phyloP scores from a whole-genome alignment of 2,329 filamentous ascomycete genomes.

The Geosmithia morbida region DNA sequence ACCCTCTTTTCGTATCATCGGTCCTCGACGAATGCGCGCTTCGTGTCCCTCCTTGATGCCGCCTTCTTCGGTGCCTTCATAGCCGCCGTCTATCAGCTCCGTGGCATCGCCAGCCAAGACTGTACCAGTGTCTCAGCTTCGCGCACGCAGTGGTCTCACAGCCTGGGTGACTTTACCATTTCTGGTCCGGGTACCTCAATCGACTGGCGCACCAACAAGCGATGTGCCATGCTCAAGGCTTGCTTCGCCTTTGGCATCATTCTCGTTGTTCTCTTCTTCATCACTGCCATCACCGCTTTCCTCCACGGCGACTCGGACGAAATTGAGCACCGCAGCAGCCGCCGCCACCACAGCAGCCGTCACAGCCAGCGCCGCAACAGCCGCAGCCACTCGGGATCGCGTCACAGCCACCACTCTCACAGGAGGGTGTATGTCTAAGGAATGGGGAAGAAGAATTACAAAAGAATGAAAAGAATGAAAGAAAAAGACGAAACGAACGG shows the following conservation, averaged over 20 bases:
- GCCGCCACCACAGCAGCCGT: constrained; percentile 24
- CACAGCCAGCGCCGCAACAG: constrained; percentile 7
- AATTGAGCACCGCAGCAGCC: constrained; percentile 10
- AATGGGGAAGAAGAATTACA: background rate
- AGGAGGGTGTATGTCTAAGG: constrained; percentile 33
- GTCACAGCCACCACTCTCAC: constrained; percentile 33
- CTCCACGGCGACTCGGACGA: constrained; percentile 30
- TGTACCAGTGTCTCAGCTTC: constrained; percentile 51
- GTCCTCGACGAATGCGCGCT: constrained; percentile 42
- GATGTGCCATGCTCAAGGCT: constrained; percentile 86
- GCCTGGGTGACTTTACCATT: constrained; percentile 47
- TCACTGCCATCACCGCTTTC: constrained; percentile 58
- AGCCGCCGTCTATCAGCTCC: constrained; percentile 43
- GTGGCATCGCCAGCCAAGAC: constrained; percentile 45
- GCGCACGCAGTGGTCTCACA: constrained; percentile 35
- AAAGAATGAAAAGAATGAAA: background rate
- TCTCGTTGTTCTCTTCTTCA: constrained; percentile 66
- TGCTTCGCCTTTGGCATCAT: constrained; percentile 84
- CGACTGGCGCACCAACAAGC: constrained; percentile 45
- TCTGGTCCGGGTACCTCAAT: constrained; percentile 35
- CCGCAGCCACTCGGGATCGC: constrained; percentile 16
- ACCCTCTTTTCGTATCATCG: constrained; percentile 56
- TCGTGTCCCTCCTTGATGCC: constrained; percentile 46
- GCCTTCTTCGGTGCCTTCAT: constrained; percentile 50
- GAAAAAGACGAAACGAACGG: background rate